These are phyloP conservation scores for Thuidium tamariscinum DNA, from an alignment of 225 moss, liverwort and hornwort species.

Conservation along the genomic window DNA sequence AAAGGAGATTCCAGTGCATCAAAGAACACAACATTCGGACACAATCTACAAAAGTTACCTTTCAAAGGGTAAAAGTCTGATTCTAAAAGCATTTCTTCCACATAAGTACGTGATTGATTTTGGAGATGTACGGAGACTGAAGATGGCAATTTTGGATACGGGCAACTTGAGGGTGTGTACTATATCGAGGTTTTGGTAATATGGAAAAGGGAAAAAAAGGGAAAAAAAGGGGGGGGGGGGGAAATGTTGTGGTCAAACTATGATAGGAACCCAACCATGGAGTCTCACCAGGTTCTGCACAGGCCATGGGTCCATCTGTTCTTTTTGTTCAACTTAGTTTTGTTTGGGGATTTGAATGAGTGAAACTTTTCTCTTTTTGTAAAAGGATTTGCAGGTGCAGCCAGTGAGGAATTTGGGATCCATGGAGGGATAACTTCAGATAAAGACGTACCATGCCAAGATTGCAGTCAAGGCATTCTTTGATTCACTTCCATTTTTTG, in stretches of 20 bases:
- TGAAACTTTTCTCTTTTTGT: background rate
- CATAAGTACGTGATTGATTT: too few relatives aligned
- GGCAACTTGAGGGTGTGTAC: too few relatives aligned
- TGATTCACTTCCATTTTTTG: background rate
- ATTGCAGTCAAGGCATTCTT: background rate
- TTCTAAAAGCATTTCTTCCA: too few relatives aligned
- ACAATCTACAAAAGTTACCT: too few relatives aligned
- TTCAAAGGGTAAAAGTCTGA: too few relatives aligned
- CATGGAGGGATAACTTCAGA: background rate
- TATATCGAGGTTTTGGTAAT: background rate
- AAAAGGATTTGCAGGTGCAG: background rate
- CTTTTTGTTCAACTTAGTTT: background rate
- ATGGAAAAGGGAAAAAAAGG: too few relatives aligned
- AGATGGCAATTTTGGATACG: too few relatives aligned
- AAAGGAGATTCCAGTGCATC: too few relatives aligned
- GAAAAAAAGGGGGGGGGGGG: too few relatives aligned
- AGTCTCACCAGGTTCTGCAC: fast-evolving
- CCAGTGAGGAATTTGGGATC: background rate
- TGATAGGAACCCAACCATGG: fast-evolving
- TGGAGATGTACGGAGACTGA: too few relatives aligned
- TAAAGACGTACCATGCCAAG: background rate
- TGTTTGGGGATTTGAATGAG: background rate
- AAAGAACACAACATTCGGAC: too few relatives aligned
- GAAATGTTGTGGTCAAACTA: background rate
- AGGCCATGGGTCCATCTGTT: background rate